A percentile compares a stretch with the other conserved stretches of the same genome.
Evolutionary conservation across 805 yeast species (phyloP).

Genomic region (Ogataea allantospora): DNA sequence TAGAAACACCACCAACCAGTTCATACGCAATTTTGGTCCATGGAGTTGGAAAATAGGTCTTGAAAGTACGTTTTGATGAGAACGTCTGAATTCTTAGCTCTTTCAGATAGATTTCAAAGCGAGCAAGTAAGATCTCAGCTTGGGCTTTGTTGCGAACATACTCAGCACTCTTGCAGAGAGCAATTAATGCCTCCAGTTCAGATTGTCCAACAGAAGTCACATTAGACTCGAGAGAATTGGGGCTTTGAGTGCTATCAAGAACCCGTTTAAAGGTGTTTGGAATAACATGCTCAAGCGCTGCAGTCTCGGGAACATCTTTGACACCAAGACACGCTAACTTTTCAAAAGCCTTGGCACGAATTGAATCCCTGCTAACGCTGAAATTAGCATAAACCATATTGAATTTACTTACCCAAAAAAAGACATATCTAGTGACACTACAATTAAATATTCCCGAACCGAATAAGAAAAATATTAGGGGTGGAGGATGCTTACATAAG

Average conservation of each 20-base stretch:
- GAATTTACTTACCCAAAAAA: conserved; percentile 7
- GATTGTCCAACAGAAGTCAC: conserved; percentile 18
- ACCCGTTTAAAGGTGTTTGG: conserved; percentile 25
- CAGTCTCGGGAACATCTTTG: conserved; percentile 17
- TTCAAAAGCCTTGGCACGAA: conserved; percentile 38
- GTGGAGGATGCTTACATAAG: conserved; percentile 9
- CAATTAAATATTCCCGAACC: neutral
- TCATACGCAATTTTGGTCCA: conserved; percentile 41
- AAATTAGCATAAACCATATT: neutral
- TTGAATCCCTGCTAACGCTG: conserved; percentile 36
- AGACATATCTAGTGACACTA: neutral
- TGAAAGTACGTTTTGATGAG: conserved; percentile 26
- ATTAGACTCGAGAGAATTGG: conserved; percentile 2
- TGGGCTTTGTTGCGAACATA: conserved; percentile 36
- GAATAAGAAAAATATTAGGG: too few species aligned
- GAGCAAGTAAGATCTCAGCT: conserved; percentile 42
- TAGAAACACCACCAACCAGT: conserved; percentile 34
- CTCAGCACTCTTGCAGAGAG: conserved; percentile 49
- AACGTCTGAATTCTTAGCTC: conserved; percentile 46
- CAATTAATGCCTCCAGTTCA: conserved; percentile 53
- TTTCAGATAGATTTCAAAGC: conserved; percentile 45
- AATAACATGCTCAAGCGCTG: conserved; percentile 22
- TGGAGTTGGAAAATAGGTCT: conserved; percentile 36
- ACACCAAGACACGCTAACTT: conserved; percentile 36
- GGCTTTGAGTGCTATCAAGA: conserved; percentile 19